A percentile compares a stretch with the other conserved stretches of the same genome.
phyloP scores from a whole-genome alignment of 1,284 basidiomycete genomes.

The Coriolopsis trogii region DNA sequence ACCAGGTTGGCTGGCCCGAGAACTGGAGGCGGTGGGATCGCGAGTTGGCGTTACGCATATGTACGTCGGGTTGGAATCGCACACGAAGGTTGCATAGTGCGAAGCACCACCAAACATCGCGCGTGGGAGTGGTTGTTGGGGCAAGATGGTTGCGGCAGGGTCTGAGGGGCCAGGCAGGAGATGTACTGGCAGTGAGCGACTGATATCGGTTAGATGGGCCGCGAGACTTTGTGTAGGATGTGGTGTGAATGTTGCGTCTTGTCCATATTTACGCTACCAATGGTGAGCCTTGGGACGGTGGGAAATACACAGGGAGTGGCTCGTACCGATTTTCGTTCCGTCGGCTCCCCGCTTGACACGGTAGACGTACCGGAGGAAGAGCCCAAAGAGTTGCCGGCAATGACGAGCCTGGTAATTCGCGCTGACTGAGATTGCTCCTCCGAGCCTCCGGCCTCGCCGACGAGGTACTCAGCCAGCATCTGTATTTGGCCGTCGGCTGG shows the following conservation, averaged over 20 bases:
- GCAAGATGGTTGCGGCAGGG: constrained; percentile 87
- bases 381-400: constrained; percentile 86
- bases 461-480: constrained; percentile 86
- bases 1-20: constrained; percentile 24
- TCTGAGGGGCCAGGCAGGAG: constrained; percentile 87
- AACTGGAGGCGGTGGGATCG: constrained; percentile 21
- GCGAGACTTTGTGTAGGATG: constrained; percentile 78
- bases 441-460: constrained; percentile 78
- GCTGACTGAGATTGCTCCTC: constrained; percentile 68
- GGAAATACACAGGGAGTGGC: background rate
- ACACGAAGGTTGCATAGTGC: constrained; percentile 66
- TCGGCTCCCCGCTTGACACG: constrained; percentile 44
- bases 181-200: constrained; percentile 75
- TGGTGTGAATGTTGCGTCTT: constrained; percentile 67
- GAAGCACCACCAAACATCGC: constrained; percentile 85
- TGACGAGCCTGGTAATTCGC: constrained; percentile 79
- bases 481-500: constrained; percentile 77
- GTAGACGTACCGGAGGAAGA: constrained; percentile 38
- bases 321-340: constrained; percentile 62
- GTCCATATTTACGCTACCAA: constrained; percentile 60
- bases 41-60: constrained; percentile 52
- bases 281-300: background rate
- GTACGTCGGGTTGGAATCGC: constrained; percentile 92
- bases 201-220: constrained; percentile 73
- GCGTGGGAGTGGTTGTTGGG: constrained; percentile 92